Evolutionary conservation across 2,329 filamentous ascomycete species (phyloP), one percentile per base, ranked within the genome.

Genomic region (Endoconidiophora polonica): DNA sequence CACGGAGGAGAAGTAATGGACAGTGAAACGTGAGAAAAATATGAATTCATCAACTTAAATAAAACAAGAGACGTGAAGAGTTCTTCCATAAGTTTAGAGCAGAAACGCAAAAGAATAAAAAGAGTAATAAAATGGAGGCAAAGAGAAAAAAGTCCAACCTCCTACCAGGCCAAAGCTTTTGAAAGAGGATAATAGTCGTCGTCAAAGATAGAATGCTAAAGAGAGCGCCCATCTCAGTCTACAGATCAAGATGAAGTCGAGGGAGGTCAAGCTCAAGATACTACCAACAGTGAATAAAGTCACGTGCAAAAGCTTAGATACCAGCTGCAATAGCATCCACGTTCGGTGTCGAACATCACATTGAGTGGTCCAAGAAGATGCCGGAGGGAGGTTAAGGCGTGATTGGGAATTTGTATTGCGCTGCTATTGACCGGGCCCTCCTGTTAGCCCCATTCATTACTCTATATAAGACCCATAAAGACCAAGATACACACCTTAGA

Each of bases 401-500:
- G 48, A 49, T 60, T 63, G 57, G 56, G 52, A 61, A 63, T 59
- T 59, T 59, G 53, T 56, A 52, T 58, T 52, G 59, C 55, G 60
- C 60, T 63, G 37, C 33, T 40, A n/a, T 47, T 46, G 52, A 53
- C 47, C 48, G 52, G 48, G 52, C 52, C 3, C n/a, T 38, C 40
- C 16, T 42, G 56, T 65, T 54, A 65, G 59, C 48, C 44, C 16
- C 33, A 14, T 14, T 10, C 42, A 48, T 33, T 20, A 42, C 7
- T 9, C 10, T 16, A 16, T 16, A 36, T 46, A 47, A 39, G 4
- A 45, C n/a, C 9, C 47, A 23, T 44, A 43, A 53, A 46, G 45
- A 53, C 48, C 48, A 49, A 26, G 22, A 47, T 53, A 55, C 66
- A 62, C 65, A 81, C 79, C 82, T 94, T 94, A 95, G 84, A 95